Percentiles rank a stretch among this genome's conserved stretches.
Evolutionary conservation across 2,329 filamentous ascomycete species (phyloP).

Genomic region (Periconia sp.): DNA sequence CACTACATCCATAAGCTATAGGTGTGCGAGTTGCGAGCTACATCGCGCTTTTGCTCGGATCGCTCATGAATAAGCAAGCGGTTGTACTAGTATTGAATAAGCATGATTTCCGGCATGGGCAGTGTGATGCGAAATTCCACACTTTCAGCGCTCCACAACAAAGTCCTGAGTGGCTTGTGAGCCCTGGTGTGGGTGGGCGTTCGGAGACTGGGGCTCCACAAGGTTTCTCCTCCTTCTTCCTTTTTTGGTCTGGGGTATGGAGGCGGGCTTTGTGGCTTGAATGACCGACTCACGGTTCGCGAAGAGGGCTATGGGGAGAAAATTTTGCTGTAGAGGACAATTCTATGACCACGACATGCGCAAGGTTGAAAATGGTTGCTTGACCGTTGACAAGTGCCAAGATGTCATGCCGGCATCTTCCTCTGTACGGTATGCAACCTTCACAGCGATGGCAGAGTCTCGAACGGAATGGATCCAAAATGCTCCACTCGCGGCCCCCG

Average conservation of each 20-base stretch:
- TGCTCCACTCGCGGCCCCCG: background rate
- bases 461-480: background rate
- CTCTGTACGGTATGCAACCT: background rate
- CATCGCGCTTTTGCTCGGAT: too few species aligned
- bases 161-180: background rate
- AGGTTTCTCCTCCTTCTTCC: background rate
- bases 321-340: background rate
- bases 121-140: background rate
- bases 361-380: background rate
- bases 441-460: background rate
- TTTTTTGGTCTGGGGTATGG: background rate
- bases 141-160: background rate
- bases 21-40: too few species aligned
- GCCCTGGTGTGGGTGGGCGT: background rate
- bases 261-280: background rate
- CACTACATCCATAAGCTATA: too few species aligned
- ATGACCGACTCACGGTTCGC: background rate
- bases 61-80: background rate
- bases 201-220: background rate
- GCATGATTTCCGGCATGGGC: background rate
- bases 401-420: background rate
- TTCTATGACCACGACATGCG: background rate
- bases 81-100: background rate
- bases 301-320: background rate
- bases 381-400: background rate